Percentiles rank a stretch among this genome's conserved stretches.
Conservation (phyloP, 23 red algal species). For the Rhodosorus marinus region DNA sequence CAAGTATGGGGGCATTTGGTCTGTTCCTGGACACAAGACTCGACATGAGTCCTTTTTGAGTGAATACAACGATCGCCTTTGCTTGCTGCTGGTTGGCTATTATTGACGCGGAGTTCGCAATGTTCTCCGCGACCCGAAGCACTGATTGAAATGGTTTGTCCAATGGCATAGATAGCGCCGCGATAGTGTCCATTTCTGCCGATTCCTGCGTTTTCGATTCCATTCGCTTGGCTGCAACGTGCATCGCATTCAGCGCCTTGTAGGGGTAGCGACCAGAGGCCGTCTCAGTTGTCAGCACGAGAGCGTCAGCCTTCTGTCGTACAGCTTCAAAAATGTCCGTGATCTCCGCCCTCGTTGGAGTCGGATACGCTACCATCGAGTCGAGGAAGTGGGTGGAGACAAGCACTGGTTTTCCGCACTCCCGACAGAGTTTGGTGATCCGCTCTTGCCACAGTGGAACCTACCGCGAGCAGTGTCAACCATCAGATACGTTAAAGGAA, state of each 20-base stretch:
- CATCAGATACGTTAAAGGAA: no score
- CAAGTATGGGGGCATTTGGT: conserved; percentile 65
- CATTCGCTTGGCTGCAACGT: conserved; percentile 55
- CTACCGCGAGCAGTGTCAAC: no score
- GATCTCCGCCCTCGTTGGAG: conserved; percentile 92
- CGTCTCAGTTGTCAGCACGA: conserved; percentile 95
- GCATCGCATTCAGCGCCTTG: conserved; percentile 73
- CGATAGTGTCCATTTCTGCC: conserved; percentile 4
- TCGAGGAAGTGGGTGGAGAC: conserved; percentile 97
- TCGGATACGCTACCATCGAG: conserved; percentile 93
- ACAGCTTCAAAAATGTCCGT: conserved; percentile 94
- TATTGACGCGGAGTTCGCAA: conserved; percentile 42
- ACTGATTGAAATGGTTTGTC: conserved; percentile 50
- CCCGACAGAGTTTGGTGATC: conserved; percentile 51
- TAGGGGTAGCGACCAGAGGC: conserved; percentile 85
- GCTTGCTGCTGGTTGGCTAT: conserved; percentile 64
- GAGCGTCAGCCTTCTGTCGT: conserved; percentile 65
- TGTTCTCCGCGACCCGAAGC: conserved; percentile 45
- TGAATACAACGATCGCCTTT: conserved; percentile 80
- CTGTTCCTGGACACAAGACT: conserved; percentile 58
- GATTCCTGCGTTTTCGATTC: conserved; percentile 10
- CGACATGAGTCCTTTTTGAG: conserved; percentile 90
- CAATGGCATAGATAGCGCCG: conserved; percentile 3
- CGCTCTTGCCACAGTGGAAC: conserved; percentile 82
- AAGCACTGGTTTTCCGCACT: conserved; percentile 68